phyloP scores from a whole-genome alignment of 1,284 basidiomycete genomes.

The Wolfiporia cocos region DNA sequence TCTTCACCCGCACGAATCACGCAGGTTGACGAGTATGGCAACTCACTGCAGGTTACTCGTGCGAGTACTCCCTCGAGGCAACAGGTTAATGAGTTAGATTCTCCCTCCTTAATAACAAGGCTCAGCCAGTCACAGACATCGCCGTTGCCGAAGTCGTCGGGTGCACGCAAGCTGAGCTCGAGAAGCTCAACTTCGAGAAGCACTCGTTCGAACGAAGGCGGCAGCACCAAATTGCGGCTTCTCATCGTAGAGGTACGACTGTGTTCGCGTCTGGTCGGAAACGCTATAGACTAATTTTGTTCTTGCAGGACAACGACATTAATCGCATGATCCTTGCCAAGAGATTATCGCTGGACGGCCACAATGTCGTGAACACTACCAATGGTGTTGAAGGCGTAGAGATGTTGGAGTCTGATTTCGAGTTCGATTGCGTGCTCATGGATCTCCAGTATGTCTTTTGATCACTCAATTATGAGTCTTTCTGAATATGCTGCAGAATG shows the following conservation, averaged over 20 bases:
- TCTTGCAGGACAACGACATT: slow-evolving; percentile 63
- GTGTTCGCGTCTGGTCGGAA: not conserved
- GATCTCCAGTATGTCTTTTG: slow-evolving; percentile 64
- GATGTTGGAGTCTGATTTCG: slow-evolving; percentile 49
- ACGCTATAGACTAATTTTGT: not conserved
- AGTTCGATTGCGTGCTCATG: slow-evolving; percentile 79
- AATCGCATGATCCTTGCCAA: slow-evolving; percentile 74
- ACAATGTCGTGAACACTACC: slow-evolving; percentile 59
- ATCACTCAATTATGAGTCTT: not conserved
- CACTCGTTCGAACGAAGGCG: slow-evolving; percentile 1
- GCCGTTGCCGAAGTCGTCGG: slow-evolving; percentile 9
- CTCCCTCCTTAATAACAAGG: too few species aligned
- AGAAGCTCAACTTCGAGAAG: slow-evolving; percentile 2
- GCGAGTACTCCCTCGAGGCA: not conserved
- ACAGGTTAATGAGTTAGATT: not conserved
- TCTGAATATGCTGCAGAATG: slow-evolving; percentile 46
- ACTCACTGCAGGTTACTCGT: not conserved
- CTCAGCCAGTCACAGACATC: slow-evolving; percentile 3
- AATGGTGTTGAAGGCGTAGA: slow-evolving; percentile 80
- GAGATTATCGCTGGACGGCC: slow-evolving; percentile 62
- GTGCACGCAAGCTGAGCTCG: slow-evolving; percentile 1
- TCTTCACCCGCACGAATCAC: slow-evolving; percentile 33
- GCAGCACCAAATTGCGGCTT: slow-evolving; percentile 40
- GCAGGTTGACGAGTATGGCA: slow-evolving; percentile 32
- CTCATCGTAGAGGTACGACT: slow-evolving; percentile 65